Percentiles rank a stretch among this genome's conserved stretches.
These are phyloP conservation scores for Trichoderma afroharzianum DNA, from an alignment of 2,329 filamentous ascomycete genomes.

Conservation along the genomic window DNA sequence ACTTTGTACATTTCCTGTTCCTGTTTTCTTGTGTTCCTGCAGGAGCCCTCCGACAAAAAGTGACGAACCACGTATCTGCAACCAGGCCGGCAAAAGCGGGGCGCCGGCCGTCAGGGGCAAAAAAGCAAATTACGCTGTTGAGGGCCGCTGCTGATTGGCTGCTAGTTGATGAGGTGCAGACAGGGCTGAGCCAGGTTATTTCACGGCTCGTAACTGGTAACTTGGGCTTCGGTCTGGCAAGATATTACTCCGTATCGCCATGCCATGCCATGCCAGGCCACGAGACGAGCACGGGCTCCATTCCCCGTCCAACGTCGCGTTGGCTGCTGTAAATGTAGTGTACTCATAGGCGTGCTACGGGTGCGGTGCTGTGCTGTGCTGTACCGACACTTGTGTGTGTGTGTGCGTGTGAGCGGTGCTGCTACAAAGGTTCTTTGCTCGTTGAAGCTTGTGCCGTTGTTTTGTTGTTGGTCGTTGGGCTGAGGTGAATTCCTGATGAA, in stretches of 20 bases:
- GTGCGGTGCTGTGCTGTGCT: background rate
- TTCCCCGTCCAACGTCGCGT: background rate
- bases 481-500: background rate
- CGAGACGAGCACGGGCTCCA: background rate
- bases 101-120: constrained; percentile 7
- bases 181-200: constrained; percentile 14
- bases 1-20: background rate
- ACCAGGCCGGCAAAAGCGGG: background rate
- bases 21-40: constrained; percentile 5
- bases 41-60: background rate
- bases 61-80: constrained; percentile 10
- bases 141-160: constrained; percentile 14
- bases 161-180: background rate
- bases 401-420: too few species aligned
- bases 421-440: background rate
- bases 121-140: constrained; percentile 20
- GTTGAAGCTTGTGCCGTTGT: background rate
- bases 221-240: background rate
- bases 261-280: background rate
- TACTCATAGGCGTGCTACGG: background rate
- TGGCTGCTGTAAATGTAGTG: background rate
- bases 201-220: background rate
- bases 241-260: background rate
- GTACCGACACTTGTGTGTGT: background rate
- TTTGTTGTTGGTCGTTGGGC: background rate